Conservation (phyloP, 2,329 filamentous ascomycete species). For the Aspergillus sp. region DNA sequence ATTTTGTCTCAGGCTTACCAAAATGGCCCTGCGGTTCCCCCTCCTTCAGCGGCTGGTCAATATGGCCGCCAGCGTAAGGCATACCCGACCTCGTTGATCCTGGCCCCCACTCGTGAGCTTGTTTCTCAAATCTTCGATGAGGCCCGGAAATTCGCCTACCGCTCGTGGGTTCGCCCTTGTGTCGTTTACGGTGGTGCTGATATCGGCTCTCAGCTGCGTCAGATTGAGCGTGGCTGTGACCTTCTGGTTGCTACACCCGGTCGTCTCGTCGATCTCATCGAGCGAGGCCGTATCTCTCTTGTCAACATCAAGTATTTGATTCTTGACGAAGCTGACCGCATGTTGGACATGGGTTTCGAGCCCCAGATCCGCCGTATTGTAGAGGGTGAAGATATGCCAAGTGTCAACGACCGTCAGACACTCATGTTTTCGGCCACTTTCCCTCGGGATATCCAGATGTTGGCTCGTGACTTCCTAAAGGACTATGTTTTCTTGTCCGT, state of each 20-base stretch:
- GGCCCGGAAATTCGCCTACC: conserved; percentile 96
- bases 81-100: conserved; percentile 91
- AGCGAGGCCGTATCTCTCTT: conserved; percentile 96
- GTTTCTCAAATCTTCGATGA: conserved; percentile 99
- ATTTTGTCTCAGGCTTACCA: conserved; percentile 97
- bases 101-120: conserved; percentile 95
- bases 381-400: conserved; percentile 96
- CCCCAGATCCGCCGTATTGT: conserved; percentile 98
- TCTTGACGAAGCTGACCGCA: conserved; percentile 98
- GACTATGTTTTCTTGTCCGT: conserved; percentile 99
- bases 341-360: conserved; percentile 99
- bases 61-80: conserved; percentile 93
- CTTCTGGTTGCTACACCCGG: conserved; percentile 95
- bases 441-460: conserved; percentile 98
- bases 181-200: conserved; percentile 99
- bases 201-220: conserved; percentile 94
- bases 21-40: conserved; percentile 74
- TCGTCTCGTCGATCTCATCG: conserved; percentile 95
- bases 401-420: conserved; percentile 80
- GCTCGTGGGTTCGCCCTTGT: conserved; percentile 97
- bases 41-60: conserved; percentile 60
- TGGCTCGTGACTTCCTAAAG: conserved; percentile 97
- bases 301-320: conserved; percentile 99
- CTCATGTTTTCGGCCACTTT: conserved; percentile 99
- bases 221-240: conserved; percentile 97